phyloP scores from a whole-genome alignment of 2,329 filamentous ascomycete species.

The Chrysosporium queenslandicum region DNA sequence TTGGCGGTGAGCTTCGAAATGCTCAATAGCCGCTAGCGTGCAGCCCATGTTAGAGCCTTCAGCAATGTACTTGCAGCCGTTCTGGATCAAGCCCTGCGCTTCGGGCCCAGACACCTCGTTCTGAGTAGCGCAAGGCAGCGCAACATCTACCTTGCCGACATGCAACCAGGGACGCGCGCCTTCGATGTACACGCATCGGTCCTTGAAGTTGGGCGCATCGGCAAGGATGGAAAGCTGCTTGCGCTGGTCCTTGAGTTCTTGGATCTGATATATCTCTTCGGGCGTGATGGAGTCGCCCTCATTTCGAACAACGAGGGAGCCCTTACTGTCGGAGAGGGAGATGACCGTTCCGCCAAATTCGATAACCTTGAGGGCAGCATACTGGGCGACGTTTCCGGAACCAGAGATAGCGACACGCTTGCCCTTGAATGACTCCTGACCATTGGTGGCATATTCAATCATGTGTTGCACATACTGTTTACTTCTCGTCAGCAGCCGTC shows the following conservation, averaged over 20 bases:
- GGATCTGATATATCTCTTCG: slow-evolving; percentile 69
- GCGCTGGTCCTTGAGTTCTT: slow-evolving; percentile 75
- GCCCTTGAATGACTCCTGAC: slow-evolving; percentile 73
- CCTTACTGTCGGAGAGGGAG: slow-evolving; percentile 88
- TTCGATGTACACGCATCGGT: slow-evolving; percentile 73
- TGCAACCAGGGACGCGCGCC: slow-evolving; percentile 86
- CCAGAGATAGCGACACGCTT: slow-evolving; percentile 95
- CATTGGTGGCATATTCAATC: slow-evolving; percentile 71
- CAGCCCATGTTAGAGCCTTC: slow-evolving; percentile 99
- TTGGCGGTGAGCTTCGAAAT: slow-evolving; percentile 62
- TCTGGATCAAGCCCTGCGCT: slow-evolving; percentile 67
- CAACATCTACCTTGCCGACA: slow-evolving; percentile 80
- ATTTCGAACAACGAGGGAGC: slow-evolving; percentile 63
- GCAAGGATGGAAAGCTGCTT: slow-evolving; percentile 68
- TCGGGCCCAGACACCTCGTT: slow-evolving; percentile 94
- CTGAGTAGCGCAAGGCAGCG: slow-evolving; percentile 87
- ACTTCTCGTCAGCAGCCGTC: slow-evolving; percentile 5
- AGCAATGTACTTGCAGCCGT: slow-evolving; percentile 74
- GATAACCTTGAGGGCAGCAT: slow-evolving; percentile 89
- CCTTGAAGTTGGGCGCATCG: slow-evolving; percentile 44
- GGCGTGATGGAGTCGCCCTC: slow-evolving; percentile 60
- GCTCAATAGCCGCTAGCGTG: slow-evolving; percentile 86
- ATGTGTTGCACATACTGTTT: slow-evolving; percentile 76
- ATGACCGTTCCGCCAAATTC: slow-evolving; percentile 89
- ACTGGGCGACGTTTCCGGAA: slow-evolving; percentile 96